Percentiles rank a stretch among this genome's conserved stretches.
These are phyloP conservation scores for Fraxinus velutina DNA, from an alignment of 305 asterid genomes.

Conservation along the genomic window DNA sequence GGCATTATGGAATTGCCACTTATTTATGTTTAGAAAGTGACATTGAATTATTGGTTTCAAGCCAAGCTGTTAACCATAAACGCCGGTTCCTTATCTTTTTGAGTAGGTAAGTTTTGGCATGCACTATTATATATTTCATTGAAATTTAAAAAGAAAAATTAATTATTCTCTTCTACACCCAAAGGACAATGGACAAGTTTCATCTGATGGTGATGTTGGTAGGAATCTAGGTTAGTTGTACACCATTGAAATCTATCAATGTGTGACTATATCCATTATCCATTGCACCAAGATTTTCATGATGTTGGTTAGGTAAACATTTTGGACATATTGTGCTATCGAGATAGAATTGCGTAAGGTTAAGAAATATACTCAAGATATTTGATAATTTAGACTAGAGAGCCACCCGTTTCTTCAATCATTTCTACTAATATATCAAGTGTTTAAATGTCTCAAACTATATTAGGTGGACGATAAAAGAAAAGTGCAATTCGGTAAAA, in stretches of 20 bases:
- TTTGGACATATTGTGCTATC: neutral
- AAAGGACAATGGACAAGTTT: neutral
- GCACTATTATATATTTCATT: neutral
- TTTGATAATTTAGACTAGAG: neutral
- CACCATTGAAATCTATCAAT: neutral
- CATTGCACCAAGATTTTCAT: neutral
- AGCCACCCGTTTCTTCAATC: neutral
- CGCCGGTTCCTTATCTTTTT: neutral
- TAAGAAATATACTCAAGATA: neutral
- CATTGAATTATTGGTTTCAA: neutral
- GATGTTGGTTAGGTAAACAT: neutral
- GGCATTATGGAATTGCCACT: neutral
- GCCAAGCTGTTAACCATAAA: slow-evolving; percentile 6
- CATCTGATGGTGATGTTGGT: neutral
- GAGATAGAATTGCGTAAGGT: neutral
- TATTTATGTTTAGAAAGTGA: neutral
- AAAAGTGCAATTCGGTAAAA: neutral
- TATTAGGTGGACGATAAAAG: neutral
- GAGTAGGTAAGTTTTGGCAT: neutral
- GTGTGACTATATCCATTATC: neutral
- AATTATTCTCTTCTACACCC: neutral
- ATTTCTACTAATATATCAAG: neutral
- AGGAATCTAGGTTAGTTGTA: neutral
- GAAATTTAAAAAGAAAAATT: neutral
- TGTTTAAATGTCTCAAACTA: neutral